Conservation (phyloP, 768 basidiomycete genomes). For the Termitomyces titanicus region DNA sequence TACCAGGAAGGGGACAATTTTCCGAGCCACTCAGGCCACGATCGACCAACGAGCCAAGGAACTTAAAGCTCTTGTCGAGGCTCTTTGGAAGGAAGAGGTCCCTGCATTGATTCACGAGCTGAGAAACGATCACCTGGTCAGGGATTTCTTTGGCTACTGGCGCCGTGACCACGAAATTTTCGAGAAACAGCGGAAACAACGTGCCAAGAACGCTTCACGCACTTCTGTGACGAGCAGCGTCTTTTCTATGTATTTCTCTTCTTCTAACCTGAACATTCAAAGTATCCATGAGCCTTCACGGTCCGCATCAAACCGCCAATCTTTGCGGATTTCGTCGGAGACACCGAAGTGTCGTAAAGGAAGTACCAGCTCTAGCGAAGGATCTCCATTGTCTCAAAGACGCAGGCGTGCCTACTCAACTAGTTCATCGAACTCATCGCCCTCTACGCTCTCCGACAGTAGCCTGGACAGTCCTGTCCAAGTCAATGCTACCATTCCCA, state of each 20-base stretch:
- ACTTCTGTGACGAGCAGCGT: slow-evolving; percentile 50
- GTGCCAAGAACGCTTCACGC: slow-evolving; percentile 25
- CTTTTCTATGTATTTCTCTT: slow-evolving; percentile 58
- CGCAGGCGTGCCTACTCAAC: slow-evolving; percentile 35
- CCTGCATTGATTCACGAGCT: slow-evolving; percentile 68
- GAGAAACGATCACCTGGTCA: slow-evolving; percentile 49
- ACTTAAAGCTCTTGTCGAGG: slow-evolving; percentile 53
- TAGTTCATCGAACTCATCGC: slow-evolving; percentile 39
- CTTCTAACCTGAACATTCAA: slow-evolving; percentile 27
- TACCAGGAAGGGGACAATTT: slow-evolving; percentile 68
- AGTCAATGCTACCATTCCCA: slow-evolving; percentile 24
- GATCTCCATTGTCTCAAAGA: slow-evolving; percentile 13
- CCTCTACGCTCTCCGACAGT: slow-evolving; percentile 35
- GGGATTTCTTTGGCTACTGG: slow-evolving; percentile 82
- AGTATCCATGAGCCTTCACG: slow-evolving; percentile 15
- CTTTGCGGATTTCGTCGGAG: neutral
- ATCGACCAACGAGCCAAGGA: slow-evolving; percentile 62
- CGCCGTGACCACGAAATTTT: slow-evolving; percentile 63
- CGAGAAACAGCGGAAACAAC: slow-evolving; percentile 34
- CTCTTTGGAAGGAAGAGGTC: slow-evolving; percentile 55
- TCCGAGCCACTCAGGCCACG: slow-evolving; percentile 65
- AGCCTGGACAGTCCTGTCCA: slow-evolving; percentile 28
- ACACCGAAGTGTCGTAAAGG: slow-evolving; percentile 11
- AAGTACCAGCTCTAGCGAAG: slow-evolving; percentile 17
- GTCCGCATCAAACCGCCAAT: slow-evolving; percentile 12